Evolutionary conservation across 352 stramenopile genomes (phyloP), one percentile per base, ranked within the genome.

Genomic region (Globisporangium solare): DNA sequence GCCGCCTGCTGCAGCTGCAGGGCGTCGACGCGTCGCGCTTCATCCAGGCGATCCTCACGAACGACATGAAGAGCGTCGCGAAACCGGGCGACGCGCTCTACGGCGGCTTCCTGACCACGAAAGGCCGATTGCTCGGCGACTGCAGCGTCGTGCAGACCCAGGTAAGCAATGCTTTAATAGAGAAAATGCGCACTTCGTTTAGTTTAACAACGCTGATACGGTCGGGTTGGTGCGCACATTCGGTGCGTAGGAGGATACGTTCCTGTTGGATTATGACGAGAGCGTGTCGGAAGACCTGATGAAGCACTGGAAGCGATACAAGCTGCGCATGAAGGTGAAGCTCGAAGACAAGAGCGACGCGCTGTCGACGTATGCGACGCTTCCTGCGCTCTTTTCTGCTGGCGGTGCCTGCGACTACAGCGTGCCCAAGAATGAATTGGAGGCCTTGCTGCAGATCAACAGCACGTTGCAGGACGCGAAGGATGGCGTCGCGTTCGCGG

Each of bases 261-360:
- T 89, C 53, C 47, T 92, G 37, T 22, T 94, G 31, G 83, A 91
- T 51, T 90, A 86, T 56, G 81, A 93, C 47, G 74, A 74, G 18
- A 57, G 60, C 18, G 67, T 92, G 35, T 61, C 71, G 13, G 74
- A 83, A 6, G 52, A 87, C 6, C 54, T 92, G 27, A 62, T 70
- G 51, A 94, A 95, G 66, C 83, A 94, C 69, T 92, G 82, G 79
- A 92, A 90, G 67, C 76, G 84, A 50, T 95, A 95, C 74, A 95
- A 94, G 52, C 51, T 95, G 63, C 83, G 86, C 24, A 89, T 92
- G 76, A 94, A 93, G 53, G 51, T 88, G 21, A 78, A 65, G 50
- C 71, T 94, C 31, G 74, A 91, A 54, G 80, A 90, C 61, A 80
- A 74, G 61, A 86, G 66, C 32, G 73, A 89, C 27, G 61, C 61